Conservation (phyloP, 768 basidiomycete species). For the Termitomyces sp. region DNA sequence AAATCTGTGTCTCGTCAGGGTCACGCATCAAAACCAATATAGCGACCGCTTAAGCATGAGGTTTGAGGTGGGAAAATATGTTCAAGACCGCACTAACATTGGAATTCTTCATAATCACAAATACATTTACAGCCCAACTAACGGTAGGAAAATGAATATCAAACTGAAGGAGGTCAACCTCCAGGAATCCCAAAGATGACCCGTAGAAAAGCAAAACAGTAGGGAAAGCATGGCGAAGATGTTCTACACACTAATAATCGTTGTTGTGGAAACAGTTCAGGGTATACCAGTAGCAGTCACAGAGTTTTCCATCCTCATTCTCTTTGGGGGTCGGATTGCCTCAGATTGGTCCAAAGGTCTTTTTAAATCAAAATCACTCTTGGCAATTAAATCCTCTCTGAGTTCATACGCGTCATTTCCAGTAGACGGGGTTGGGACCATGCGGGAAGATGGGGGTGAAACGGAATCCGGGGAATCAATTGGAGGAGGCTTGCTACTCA, state of each 20-base stretch:
- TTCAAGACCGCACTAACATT: conserved; percentile 4
- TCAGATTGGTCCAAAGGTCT: conserved; percentile 52
- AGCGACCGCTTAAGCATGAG: not conserved
- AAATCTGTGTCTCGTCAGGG: conserved; percentile 7
- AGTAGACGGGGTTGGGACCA: conserved; percentile 44
- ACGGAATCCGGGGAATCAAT: conserved; percentile 39
- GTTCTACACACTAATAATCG: conserved; percentile 28
- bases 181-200: conserved; percentile 17
- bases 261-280: conserved; percentile 29
- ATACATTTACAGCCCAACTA: conserved; percentile 24
- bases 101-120: conserved; percentile 14
- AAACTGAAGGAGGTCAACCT: conserved; percentile 13
- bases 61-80: conserved; percentile 15
- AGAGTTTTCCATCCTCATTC: conserved; percentile 62
- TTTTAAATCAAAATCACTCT: conserved; percentile 55
- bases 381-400: conserved; percentile 35
- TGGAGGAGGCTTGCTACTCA: conserved; percentile 41
- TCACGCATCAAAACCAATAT: conserved; percentile 11
- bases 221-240: conserved; percentile 25
- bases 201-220: conserved; percentile 19
- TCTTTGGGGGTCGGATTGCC: conserved; percentile 52
- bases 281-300: conserved; percentile 44
- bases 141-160: conserved; percentile 12
- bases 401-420: conserved; percentile 31
- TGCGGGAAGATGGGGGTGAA: conserved; percentile 53